Evolutionary conservation across 2,329 filamentous ascomycete genomes (phyloP), one percentile per base, ranked within the genome.

Genomic region (Trichoderma citrinoviride): DNA sequence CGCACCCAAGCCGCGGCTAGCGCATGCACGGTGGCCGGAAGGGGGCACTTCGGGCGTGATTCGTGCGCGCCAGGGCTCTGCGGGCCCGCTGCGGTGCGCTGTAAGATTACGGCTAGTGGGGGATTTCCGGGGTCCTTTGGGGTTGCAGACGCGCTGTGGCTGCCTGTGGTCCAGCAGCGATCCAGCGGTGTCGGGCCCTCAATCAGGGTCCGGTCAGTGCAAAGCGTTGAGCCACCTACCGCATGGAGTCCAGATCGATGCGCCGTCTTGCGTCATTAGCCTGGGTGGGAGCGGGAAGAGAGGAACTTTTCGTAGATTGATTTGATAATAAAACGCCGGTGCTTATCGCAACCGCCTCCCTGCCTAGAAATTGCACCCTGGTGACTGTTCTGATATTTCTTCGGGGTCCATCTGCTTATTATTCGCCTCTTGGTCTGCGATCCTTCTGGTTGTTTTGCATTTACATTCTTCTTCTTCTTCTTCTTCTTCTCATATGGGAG

Each of bases 261-360:
- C 50, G 7, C 17, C 33, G 33, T 37, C 37, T 53, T 47, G 55
- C 55, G 55, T 27, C 17, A 60, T 53, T 52, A 47, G 17, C 21
- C 6, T 12, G 29, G 10, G 8, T 33, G 29, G 29, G 29, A 27
- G 54, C 25, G 17, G 12, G 19, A 52, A 50, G 27, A 21, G 27
- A 29, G 19, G 19, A 21, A 8, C 8, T 33, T 7, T 19, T 21
- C 37, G 21, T n/a, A 40, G 3, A 23, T 29, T 43, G 27, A 27
- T 44, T 21, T 52, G 49, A 52, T n/a, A 56, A 44, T 37, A 37
- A 37, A 37, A 14, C 37, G 40, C 57, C 44, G 43, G 46, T 27
- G 57, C 57, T 61, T 50, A 61, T 46, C 33, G 43, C 23, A 61
- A 33, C 37, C 52, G 57, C 50, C 57, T 61, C 57, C n/a, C 47